These are phyloP conservation scores for Xylariaceae sp. DNA, from an alignment of 2,329 filamentous ascomycete species.

Conservation along the genomic window DNA sequence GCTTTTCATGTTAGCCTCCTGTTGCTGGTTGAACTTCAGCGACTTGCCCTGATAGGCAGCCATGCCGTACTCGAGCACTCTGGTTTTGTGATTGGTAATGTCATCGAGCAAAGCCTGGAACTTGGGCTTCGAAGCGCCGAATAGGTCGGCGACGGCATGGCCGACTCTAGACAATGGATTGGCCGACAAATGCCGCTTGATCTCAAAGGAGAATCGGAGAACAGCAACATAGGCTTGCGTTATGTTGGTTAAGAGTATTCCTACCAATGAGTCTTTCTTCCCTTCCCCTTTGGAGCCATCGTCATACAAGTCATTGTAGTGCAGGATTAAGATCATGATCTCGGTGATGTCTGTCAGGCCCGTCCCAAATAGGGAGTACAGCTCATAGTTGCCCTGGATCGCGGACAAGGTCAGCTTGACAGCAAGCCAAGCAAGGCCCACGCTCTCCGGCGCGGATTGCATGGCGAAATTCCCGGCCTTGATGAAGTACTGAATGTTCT, in stretches of 20 bases:
- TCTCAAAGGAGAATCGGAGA: not conserved
- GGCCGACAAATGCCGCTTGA: not conserved
- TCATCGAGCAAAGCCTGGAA: not conserved
- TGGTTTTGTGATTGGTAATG: not conserved
- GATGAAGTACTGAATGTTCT: not conserved
- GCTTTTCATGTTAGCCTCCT: not conserved
- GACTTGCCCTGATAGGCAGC: not conserved
- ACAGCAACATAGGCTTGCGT: not conserved
- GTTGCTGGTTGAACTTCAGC: not conserved
- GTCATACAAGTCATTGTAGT: not conserved
- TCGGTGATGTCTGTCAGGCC: not conserved
- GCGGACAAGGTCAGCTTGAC: not conserved
- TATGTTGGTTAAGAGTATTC: not conserved
- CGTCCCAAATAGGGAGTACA: not conserved
- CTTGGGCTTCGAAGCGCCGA: not conserved
- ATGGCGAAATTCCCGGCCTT: not conserved
- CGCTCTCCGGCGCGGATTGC: not conserved
- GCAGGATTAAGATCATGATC: not conserved
- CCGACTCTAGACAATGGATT: not conserved
- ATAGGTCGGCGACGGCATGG: not conserved
- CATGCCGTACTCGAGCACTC: slow-evolving; percentile 2
- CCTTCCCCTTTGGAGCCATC: not conserved
- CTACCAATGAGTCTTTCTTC: not conserved
- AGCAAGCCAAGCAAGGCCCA: not conserved
- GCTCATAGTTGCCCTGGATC: not conserved